Evolutionary conservation across 441 rosid species (phyloP).

Genomic region (Kokia cookei): DNA sequence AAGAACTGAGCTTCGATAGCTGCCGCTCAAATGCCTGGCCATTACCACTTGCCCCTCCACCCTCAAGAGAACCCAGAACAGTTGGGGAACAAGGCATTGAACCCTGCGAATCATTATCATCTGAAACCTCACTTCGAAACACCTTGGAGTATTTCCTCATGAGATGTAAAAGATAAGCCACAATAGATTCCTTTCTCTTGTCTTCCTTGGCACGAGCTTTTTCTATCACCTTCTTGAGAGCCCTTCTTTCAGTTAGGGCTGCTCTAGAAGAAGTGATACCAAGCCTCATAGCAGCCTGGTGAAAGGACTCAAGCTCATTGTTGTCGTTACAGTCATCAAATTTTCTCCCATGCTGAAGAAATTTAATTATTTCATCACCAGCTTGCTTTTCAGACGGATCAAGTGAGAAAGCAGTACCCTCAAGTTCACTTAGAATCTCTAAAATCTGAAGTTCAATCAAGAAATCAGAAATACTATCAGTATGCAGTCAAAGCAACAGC

Average conservation of each 20-base stretch:
- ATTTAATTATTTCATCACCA: constrained; percentile 74
- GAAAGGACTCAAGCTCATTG: constrained; percentile 83
- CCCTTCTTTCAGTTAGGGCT: constrained; percentile 91
- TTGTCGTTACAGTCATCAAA: constrained; percentile 54
- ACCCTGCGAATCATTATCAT: constrained; percentile 95
- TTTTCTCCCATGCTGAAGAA: constrained; percentile 92
- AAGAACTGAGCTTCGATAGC: constrained; percentile 74
- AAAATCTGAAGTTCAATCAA: constrained; percentile 50
- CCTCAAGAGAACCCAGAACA: constrained; percentile 47
- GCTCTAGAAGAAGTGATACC: constrained; percentile 88
- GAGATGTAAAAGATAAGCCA: constrained; percentile 90
- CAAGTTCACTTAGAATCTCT: constrained; percentile 79
- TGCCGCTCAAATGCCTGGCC: constrained; percentile 71
- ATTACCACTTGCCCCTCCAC: constrained; percentile 29
- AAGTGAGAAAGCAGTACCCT: constrained; percentile 51
- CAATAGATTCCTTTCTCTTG: constrained; percentile 95
- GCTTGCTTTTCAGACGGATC: constrained; percentile 86
- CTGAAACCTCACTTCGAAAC: constrained; percentile 79
- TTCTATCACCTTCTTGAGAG: constrained; percentile 88
- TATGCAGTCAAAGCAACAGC: not conserved
- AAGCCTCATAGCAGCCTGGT: constrained; percentile 72
- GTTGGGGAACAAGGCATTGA: constrained; percentile 96
- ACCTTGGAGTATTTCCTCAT: constrained; percentile 95
- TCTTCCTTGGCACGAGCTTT: constrained; percentile 95
- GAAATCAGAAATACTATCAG: constrained; percentile 10